Percentiles rank a stretch among this genome's conserved stretches.
These are phyloP conservation scores for Chloris gayana DNA, from an alignment of 176 grass and related monocot genomes.

Conservation along the genomic window DNA sequence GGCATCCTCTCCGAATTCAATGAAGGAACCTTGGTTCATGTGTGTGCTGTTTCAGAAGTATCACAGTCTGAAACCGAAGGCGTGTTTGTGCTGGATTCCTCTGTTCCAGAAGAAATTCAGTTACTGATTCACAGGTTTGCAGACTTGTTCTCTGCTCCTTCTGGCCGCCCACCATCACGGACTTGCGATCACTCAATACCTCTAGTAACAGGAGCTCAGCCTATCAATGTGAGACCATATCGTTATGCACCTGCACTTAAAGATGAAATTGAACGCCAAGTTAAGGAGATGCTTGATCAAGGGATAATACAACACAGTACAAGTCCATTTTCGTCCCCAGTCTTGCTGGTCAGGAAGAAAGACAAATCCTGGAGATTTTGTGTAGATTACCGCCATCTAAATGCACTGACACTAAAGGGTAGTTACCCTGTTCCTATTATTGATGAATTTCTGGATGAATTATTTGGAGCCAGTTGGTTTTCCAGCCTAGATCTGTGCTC, in stretches of 20 bases:
- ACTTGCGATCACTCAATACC: background rate
- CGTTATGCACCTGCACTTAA: background rate
- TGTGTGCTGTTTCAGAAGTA: too few relatives aligned
- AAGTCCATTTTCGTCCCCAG: background rate
- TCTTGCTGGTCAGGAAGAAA: background rate
- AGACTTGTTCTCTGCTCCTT: background rate
- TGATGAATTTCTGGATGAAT: too few relatives aligned
- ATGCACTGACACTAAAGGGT: too few relatives aligned
- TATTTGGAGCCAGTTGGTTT: too few relatives aligned
- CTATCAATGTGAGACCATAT: background rate
- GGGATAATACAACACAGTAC: background rate
- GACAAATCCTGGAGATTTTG: too few relatives aligned
- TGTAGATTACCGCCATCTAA: too few relatives aligned
- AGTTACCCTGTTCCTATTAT: too few relatives aligned
- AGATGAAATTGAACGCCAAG: background rate
- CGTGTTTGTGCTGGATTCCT: too few relatives aligned
- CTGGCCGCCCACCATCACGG: background rate
- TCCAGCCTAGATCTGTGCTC: too few relatives aligned
- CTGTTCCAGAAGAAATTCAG: too few relatives aligned
- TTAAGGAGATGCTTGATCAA: background rate
- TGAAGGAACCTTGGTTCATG: background rate
- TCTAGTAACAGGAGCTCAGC: background rate
- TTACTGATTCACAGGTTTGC: background rate
- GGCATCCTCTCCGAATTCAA: background rate
- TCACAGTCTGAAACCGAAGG: too few relatives aligned